Evolutionary conservation across 202 grass and related monocot genomes (phyloP).

Genomic region (Musa balbisiana): DNA sequence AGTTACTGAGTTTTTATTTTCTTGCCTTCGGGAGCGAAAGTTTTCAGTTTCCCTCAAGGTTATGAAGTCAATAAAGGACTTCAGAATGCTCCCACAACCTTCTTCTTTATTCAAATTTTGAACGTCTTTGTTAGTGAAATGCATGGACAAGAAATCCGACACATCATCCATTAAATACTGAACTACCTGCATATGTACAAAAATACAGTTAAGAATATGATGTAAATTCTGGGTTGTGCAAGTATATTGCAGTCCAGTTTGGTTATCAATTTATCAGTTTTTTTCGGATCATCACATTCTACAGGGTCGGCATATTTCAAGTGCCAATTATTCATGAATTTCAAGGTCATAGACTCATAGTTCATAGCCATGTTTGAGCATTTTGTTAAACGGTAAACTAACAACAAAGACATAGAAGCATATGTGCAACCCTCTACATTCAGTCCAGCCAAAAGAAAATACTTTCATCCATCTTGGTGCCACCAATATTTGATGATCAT

Average conservation of each 20-base stretch:
- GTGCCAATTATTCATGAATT: not conserved
- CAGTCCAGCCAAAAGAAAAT: not conserved
- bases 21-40: slow-evolving; percentile 60
- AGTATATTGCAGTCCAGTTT: not conserved
- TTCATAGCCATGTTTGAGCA: not conserved
- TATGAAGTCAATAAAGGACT: slow-evolving; percentile 80
- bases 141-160: slow-evolving; percentile 79
- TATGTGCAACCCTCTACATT: not conserved
- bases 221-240: not conserved
- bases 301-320: too few relatives aligned
- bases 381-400: not conserved
- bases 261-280: not conserved
- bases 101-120: slow-evolving; percentile 42
- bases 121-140: slow-evolving; percentile 58
- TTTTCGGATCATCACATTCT: not conserved
- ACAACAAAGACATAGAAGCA: not conserved
- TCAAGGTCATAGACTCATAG: not conserved
- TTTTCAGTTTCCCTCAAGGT: slow-evolving; percentile 84
- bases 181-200: slow-evolving; percentile 49
- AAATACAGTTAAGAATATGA: not conserved
- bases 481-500: not conserved
- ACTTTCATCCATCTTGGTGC: not conserved
- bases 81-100: slow-evolving; percentile 58
- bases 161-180: slow-evolving; percentile 98
- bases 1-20: slow-evolving; percentile 85